Percentiles rank a stretch among this genome's conserved stretches.
phyloP scores from a whole-genome alignment of 2,329 filamentous ascomycete genomes.

The Penicillium vulpinum region DNA sequence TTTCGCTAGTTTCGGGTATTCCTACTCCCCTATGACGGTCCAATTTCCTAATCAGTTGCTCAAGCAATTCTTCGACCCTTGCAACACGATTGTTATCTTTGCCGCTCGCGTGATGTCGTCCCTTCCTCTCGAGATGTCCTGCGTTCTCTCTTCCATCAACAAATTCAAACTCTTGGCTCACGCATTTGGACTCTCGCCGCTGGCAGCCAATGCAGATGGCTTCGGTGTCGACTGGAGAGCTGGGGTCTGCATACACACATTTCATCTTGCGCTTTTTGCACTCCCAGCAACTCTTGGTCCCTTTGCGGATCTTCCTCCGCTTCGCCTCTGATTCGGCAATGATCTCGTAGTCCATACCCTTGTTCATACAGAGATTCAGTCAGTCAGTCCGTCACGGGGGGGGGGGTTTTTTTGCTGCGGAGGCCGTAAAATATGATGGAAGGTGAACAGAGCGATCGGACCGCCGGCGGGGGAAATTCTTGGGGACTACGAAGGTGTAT shows the following conservation, averaged over 20 bases:
- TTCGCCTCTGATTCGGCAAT: background rate
- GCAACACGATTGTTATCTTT: background rate
- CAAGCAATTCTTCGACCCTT: background rate
- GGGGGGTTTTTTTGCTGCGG: background rate
- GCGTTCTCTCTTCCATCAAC: background rate
- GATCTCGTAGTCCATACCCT: background rate
- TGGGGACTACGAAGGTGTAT: too few species aligned
- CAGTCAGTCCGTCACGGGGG: background rate
- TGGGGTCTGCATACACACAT: background rate
- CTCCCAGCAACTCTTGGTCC: slow-evolving; percentile 13
- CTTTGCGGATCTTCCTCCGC: slow-evolving; percentile 9
- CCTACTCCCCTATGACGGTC: background rate
- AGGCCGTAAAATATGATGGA: background rate
- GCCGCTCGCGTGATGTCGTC: background rate
- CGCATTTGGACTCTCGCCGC: slow-evolving; percentile 34
- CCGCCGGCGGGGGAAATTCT: background rate
- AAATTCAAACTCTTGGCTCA: slow-evolving; percentile 49
- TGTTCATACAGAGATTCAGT: background rate
- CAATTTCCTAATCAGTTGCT: background rate
- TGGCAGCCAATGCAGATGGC: slow-evolving; percentile 17
- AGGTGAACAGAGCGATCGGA: background rate
- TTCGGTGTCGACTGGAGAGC: background rate
- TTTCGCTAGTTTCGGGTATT: background rate
- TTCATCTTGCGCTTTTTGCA: slow-evolving; percentile 14
- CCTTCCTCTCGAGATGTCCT: background rate